Percentiles rank a stretch among this genome's conserved stretches.
Evolutionary conservation across 2,329 filamentous ascomycete species (phyloP).

Genomic region (Thelonectria rubi): DNA sequence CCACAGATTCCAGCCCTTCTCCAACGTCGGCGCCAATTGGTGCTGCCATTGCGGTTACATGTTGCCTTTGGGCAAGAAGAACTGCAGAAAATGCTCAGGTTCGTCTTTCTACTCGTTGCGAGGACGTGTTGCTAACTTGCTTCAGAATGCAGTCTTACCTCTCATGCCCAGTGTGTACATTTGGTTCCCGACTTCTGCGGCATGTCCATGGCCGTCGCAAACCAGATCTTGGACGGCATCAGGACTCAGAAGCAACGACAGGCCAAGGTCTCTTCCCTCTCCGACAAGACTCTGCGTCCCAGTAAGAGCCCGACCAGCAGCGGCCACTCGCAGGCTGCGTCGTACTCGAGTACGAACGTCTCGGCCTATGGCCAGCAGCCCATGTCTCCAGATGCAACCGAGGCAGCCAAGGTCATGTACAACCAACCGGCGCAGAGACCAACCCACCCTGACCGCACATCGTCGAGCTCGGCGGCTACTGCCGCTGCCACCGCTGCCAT

Average conservation of each 20-base stretch:
- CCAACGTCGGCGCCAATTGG: constrained; percentile 98
- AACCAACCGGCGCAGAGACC: constrained; percentile 63
- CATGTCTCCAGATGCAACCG: constrained; percentile 60
- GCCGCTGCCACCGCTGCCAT: constrained; percentile 68
- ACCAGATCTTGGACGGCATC: constrained; percentile 89
- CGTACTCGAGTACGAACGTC: constrained; percentile 46
- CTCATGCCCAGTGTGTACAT: constrained; percentile 90
- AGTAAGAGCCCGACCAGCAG: constrained; percentile 56
- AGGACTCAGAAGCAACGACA: constrained; percentile 77
- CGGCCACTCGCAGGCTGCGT: constrained; percentile 46
- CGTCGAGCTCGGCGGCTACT: constrained; percentile 64
- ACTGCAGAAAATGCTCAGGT: constrained; percentile 91
- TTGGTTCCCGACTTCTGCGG: constrained; percentile 98
- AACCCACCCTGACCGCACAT: constrained; percentile 61
- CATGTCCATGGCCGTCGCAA: constrained; percentile 98
- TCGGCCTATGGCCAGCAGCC: constrained; percentile 36
- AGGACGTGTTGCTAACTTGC: constrained; percentile 33
- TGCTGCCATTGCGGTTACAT: constrained; percentile 99
- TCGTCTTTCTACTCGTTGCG: constrained; percentile 44
- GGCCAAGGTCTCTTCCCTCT: constrained; percentile 66
- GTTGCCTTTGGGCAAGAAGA: constrained; percentile 92
- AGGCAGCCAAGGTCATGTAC: constrained; percentile 73
- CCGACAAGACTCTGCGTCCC: constrained; percentile 71
- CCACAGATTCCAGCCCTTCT: constrained; percentile 95
- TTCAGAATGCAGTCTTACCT: constrained; percentile 88